These are phyloP conservation scores for Leccinum ochraceum DNA, from an alignment of 768 basidiomycete species.

Conservation along the genomic window DNA sequence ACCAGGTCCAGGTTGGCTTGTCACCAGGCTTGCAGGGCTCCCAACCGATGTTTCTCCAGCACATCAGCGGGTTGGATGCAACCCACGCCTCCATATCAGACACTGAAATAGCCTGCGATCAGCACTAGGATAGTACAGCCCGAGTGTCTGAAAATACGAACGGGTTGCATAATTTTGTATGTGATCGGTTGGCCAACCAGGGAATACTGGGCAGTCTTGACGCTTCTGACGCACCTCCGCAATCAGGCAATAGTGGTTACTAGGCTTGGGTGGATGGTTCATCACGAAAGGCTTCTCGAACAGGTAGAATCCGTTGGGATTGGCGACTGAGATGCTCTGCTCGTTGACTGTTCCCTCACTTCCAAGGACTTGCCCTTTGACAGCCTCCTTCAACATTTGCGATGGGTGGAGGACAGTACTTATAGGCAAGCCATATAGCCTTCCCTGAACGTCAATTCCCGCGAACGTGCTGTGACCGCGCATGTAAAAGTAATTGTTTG, in stretches of 20 bases:
- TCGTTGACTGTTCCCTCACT: background rate
- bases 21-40: constrained; percentile 2
- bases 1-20: background rate
- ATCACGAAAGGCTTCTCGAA: constrained; percentile 7
- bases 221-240: constrained; percentile 15
- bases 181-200: constrained; percentile 8
- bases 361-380: background rate
- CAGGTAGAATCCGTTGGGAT: constrained; percentile 6
- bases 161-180: constrained; percentile 1
- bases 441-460: constrained; percentile 13
- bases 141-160: background rate
- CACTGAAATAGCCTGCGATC: background rate
- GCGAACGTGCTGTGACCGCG: constrained; percentile 12
- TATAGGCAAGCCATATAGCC: background rate
- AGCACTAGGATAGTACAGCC: background rate
- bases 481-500: constrained; percentile 11
- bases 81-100: background rate
- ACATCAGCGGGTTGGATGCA: background rate
- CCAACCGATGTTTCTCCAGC: constrained; percentile 5
- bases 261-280: background rate
- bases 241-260: constrained; percentile 7
- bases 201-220: constrained; percentile 1
- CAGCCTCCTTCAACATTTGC: background rate
- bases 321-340: constrained; percentile 5
- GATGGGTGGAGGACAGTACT: background rate